Evolutionary conservation across 2,329 filamentous ascomycete genomes (phyloP).

Genomic region (Stagonosporopsis cucurbitacearum): DNA sequence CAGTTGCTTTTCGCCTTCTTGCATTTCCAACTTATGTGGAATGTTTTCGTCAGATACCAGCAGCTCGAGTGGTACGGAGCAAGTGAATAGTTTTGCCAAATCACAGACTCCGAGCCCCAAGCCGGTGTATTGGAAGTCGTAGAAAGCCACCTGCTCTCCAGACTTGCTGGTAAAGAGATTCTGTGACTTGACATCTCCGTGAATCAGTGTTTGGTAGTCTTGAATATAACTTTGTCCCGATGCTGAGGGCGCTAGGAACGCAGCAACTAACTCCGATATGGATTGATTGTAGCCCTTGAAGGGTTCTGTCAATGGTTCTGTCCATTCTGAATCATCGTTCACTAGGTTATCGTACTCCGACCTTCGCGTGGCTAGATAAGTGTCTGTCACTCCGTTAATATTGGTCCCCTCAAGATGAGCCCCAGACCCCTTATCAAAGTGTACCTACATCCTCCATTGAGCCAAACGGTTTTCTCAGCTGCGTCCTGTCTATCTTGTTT

Average conservation of each 20-base stretch:
- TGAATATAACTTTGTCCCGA: conserved; percentile 45
- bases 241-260: conserved; percentile 55
- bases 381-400: conserved; percentile 48
- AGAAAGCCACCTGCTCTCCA: conserved; percentile 65
- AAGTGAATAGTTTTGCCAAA: conserved; percentile 71
- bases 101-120: conserved; percentile 70
- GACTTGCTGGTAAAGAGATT: conserved; percentile 65
- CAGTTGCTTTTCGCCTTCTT: conserved; percentile 58
- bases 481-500: conserved; percentile 35
- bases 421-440: too few relatives aligned
- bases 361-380: conserved; percentile 68
- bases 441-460: conserved; percentile 64
- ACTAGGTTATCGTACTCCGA: conserved; percentile 62
- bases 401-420: too few relatives aligned
- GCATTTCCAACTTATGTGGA: conserved; percentile 56
- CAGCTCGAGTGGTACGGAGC: conserved; percentile 65
- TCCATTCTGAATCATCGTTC: conserved; percentile 61
- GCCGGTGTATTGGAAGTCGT: conserved; percentile 73
- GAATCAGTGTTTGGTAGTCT: conserved; percentile 63
- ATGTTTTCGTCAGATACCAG: conserved; percentile 49
- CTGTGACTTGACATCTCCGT: conserved; percentile 74
- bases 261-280: conserved; percentile 61
- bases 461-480: conserved; percentile 55
- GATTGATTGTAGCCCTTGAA: conserved; percentile 36
- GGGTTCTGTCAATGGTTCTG: conserved; percentile 54